Evolutionary conservation across 257 asterid species (phyloP).

Genomic region (Haberlea rhodopensis): DNA sequence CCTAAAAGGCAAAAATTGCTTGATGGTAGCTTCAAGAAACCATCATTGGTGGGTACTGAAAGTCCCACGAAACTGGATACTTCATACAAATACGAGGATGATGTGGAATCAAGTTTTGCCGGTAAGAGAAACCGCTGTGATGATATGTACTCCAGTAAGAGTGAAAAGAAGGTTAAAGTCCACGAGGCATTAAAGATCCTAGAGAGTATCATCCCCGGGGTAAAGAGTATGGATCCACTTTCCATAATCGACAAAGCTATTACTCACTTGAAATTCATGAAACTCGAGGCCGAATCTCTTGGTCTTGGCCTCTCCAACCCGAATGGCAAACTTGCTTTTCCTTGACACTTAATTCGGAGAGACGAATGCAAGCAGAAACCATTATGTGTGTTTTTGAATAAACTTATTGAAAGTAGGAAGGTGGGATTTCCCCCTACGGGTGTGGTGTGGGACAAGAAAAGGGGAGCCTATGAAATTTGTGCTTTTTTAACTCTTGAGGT

Average conservation of each 20-base stretch:
- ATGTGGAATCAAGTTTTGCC: conserved; percentile 40
- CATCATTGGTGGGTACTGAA: conserved; percentile 40
- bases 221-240: conserved; percentile 48
- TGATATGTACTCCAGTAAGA: conserved; percentile 27
- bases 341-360: conserved; percentile 3
- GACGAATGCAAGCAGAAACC: conserved; percentile 20
- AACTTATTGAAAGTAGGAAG: conserved; percentile 30
- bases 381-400: conserved; percentile 37
- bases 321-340: background rate
- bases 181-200: conserved; percentile 46
- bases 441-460: conserved; percentile 32
- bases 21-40: conserved; percentile 58
- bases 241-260: conserved; percentile 70
- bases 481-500: conserved; percentile 23
- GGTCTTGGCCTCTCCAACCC: conserved; percentile 31
- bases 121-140: conserved; percentile 22
- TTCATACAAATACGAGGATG: conserved; percentile 28
- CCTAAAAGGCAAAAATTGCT: conserved; percentile 62
- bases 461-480: conserved; percentile 34
- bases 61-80: conserved; percentile 26
- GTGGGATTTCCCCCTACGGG: conserved; percentile 28
- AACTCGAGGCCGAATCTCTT: conserved; percentile 48
- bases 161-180: conserved; percentile 45
- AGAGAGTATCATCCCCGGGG: conserved; percentile 52
- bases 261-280: conserved; percentile 56